Evolutionary conservation across 192 early-diverging fungal species (phyloP).

Genomic region (Coemansia sp.): DNA sequence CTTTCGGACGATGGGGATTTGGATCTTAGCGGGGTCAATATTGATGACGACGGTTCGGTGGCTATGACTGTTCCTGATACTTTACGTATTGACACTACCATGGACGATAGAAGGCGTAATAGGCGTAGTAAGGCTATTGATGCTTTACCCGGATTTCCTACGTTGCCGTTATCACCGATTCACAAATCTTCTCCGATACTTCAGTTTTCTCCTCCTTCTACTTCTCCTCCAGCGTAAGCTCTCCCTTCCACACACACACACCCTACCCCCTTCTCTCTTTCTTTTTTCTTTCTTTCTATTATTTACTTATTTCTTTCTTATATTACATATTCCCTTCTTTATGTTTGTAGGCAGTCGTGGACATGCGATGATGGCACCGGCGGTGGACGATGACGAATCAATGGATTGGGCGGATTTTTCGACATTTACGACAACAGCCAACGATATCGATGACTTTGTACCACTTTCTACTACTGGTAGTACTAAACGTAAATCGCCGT

Average conservation of each 20-base stretch:
- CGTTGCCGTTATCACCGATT: conserved; percentile 42
- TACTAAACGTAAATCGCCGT: neutral
- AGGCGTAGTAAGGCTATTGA: conserved; percentile 10
- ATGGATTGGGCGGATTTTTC: conserved; percentile 38
- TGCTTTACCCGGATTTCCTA: conserved; percentile 20
- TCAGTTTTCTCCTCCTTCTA: neutral
- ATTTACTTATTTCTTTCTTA: neutral
- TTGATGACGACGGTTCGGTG: neutral
- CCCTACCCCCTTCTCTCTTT: neutral
- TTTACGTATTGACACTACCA: neutral
- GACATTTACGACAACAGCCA: conserved; percentile 5
- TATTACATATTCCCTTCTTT: conserved; percentile 6
- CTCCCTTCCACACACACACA: neutral
- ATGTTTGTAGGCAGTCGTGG: neutral
- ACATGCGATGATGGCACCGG: conserved; percentile 38
- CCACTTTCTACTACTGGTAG: neutral
- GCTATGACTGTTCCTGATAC: too few species aligned
- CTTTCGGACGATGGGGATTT: neutral
- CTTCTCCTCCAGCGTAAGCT: conserved; percentile 6
- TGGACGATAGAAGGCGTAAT: neutral
- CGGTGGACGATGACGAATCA: conserved; percentile 33
- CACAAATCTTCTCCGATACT: conserved; percentile 28
- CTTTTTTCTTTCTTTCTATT: neutral
- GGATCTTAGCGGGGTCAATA: conserved; percentile 8
- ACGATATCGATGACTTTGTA: conserved; percentile 17